A percentile compares a stretch with the other conserved stretches of the same genome.
Evolutionary conservation across 2,329 filamentous ascomycete species (phyloP).

Genomic region (Aspergillus alliaceus): DNA sequence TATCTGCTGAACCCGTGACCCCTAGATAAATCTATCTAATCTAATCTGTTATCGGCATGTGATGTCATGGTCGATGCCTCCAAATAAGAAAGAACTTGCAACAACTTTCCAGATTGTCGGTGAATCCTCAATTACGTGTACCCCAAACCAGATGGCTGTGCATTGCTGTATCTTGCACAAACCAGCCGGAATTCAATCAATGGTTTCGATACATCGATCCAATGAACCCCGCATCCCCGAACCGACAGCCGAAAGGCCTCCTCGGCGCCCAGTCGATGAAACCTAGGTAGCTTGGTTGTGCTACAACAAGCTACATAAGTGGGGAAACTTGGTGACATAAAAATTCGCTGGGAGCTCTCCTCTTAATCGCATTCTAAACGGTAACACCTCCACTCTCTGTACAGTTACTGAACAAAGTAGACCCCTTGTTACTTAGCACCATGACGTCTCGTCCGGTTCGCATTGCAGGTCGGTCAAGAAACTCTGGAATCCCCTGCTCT

Average conservation of each 20-base stretch:
- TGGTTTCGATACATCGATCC: neutral
- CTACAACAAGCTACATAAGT: neutral
- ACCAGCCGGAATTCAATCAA: neutral
- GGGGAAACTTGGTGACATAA: neutral
- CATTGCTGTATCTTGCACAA: neutral
- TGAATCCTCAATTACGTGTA: neutral
- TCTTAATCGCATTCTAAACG: too few species aligned
- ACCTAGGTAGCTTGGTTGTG: neutral
- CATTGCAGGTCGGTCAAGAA: slow-evolving; percentile 26
- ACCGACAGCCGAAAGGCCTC: slow-evolving; percentile 17
- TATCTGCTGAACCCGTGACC: too few species aligned
- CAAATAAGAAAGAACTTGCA: neutral
- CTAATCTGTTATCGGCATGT: neutral
- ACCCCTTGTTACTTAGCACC: too few species aligned
- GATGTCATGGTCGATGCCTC: neutral
- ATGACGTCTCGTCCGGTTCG: slow-evolving; percentile 26
- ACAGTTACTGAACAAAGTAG: too few species aligned
- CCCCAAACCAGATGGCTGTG: neutral
- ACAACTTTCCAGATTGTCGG: too few species aligned
- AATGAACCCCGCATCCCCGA: slow-evolving; percentile 16
- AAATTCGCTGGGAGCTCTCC: too few species aligned
- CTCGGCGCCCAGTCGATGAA: too few species aligned
- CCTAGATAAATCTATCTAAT: neutral
- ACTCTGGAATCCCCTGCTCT: neutral
- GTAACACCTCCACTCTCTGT: too few species aligned